Evolutionary conservation across 2,329 filamentous ascomycete species (phyloP), one percentile per base, ranked within the genome.

Genomic region (Graphium sp.): DNA sequence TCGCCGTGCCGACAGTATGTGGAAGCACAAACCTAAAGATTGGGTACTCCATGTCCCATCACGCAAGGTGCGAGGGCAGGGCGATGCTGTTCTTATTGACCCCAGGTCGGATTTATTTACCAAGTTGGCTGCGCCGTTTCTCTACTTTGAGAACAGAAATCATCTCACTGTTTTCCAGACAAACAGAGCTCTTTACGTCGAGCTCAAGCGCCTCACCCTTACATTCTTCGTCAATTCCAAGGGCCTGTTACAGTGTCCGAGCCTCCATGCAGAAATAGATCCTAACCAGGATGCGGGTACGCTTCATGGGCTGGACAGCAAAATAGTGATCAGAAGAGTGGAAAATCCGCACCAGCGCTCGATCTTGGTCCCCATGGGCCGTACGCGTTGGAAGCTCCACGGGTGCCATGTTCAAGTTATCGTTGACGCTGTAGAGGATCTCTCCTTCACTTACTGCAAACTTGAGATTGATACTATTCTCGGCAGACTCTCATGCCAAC

Each of bases 231-330:
- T 76, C 2, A 67, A 64, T 26, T 0, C 8, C 0, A 34, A 39
- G 0, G 42, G 48, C 0, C 34, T 59, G 0, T 51, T 79, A 0
- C 36, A 56, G 10, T 72, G 55, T 12, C 44, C 29, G 0, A 54
- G 74, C 34, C 50, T 75, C 0, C 42, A 45, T 1, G 50, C 60
- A 0, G 55, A 65, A 23, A 50, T 81, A 1, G 67, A 74, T 29
- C 41, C 43, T 0, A 37, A 65, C 7, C 75, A 81, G 39, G 62
- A 75, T 28, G 47, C 60, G 0, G 74, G 73, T 0, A 69, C 66
- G 0, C 57, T 65, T 38, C 63, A 77, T 32, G 74, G 74, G 0
- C 48, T 78, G 1, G 32, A 47, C 3, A 72, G 62, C 41, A 75
- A 65, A 41, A 45, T 76, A 4, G 58, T 78, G 1, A 43, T 75